These are phyloP conservation scores for Aspergillus intermedius DNA, from an alignment of 2,329 filamentous ascomycete genomes.

Conservation along the genomic window DNA sequence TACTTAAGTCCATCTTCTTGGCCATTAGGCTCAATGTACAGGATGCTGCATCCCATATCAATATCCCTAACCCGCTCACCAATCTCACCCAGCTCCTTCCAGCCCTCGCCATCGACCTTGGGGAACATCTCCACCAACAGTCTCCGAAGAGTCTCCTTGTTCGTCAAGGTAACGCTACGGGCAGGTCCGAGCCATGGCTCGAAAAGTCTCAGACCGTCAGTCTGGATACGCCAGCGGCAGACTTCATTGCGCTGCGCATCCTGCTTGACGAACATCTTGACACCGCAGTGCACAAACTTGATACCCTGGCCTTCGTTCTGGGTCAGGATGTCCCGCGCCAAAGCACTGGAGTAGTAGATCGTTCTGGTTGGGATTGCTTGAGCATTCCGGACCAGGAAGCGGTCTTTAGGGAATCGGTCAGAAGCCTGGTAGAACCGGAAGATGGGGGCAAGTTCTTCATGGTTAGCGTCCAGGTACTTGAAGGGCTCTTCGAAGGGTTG, in stretches of 20 bases:
- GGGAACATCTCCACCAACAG: constrained; percentile 97
- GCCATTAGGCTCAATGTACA: constrained; percentile 71
- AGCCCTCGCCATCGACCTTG: constrained; percentile 68
- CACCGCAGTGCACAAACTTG: constrained; percentile 92
- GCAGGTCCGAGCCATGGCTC: constrained; percentile 80
- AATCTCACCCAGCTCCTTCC: constrained; percentile 76
- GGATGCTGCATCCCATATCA: constrained; percentile 83
- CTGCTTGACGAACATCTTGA: constrained; percentile 99
- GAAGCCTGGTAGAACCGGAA: constrained; percentile 81
- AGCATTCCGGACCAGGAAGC: constrained; percentile 94
- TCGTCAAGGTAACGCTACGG: constrained; percentile 66
- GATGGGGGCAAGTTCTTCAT: constrained; percentile 71
- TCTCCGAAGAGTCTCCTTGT: constrained; percentile 71
- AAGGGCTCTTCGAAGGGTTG: constrained; percentile 79
- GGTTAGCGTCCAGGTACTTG: constrained; percentile 72
- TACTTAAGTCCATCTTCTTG: constrained; percentile 52
- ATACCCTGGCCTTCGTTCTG: constrained; percentile 86
- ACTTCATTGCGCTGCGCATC: constrained; percentile 80
- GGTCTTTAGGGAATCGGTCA: constrained; percentile 74
- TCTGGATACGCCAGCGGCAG: constrained; percentile 92
- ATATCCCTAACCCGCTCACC: constrained; percentile 74
- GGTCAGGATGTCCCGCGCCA: constrained; percentile 77
- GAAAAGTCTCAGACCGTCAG: constrained; percentile 83
- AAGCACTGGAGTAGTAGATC: constrained; percentile 87
- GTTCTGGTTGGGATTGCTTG: constrained; percentile 82